These are phyloP conservation scores for Paecilomyces sp. DNA, from an alignment of 2,329 filamentous ascomycete genomes.

Conservation along the genomic window DNA sequence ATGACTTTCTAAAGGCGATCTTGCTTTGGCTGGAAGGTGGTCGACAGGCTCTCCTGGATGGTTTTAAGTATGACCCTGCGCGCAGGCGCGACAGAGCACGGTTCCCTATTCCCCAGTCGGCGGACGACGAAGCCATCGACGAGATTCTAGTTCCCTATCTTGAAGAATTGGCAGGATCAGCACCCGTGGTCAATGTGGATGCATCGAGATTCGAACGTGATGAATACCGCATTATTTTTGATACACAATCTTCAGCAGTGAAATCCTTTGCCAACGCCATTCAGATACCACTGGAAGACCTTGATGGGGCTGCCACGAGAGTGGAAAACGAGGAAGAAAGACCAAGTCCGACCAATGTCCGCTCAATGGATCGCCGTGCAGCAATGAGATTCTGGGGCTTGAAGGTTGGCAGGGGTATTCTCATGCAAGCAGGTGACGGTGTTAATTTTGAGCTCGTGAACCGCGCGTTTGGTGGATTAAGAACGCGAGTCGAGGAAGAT, in stretches of 20 bases:
- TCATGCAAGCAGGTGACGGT: slow-evolving; percentile 50
- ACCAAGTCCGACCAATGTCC: slow-evolving; percentile 17
- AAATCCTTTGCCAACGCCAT: slow-evolving; percentile 50
- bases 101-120: slow-evolving; percentile 46
- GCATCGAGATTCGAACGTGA: slow-evolving; percentile 53
- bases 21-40: slow-evolving; percentile 57
- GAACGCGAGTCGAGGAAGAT: slow-evolving; percentile 33
- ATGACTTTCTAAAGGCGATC: slow-evolving; percentile 59
- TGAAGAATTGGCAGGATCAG: slow-evolving; percentile 43
- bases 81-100: slow-evolving; percentile 36
- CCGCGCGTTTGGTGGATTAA: slow-evolving; percentile 55
- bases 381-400: slow-evolving; percentile 50
- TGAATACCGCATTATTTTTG: slow-evolving; percentile 45
- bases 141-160: slow-evolving; percentile 54
- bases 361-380: slow-evolving; percentile 25
- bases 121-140: slow-evolving; percentile 48
- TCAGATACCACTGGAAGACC: slow-evolving; percentile 45
- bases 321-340: slow-evolving; percentile 10
- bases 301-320: slow-evolving; percentile 33
- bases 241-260: slow-evolving; percentile 49
- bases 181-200: slow-evolving; percentile 49
- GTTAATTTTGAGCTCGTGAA: slow-evolving; percentile 54
- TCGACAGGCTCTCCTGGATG: slow-evolving; percentile 46
- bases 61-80: slow-evolving; percentile 45
- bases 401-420: slow-evolving; percentile 51